phyloP scores from a whole-genome alignment of 805 yeast genomes.

The Pichia exigua region DNA sequence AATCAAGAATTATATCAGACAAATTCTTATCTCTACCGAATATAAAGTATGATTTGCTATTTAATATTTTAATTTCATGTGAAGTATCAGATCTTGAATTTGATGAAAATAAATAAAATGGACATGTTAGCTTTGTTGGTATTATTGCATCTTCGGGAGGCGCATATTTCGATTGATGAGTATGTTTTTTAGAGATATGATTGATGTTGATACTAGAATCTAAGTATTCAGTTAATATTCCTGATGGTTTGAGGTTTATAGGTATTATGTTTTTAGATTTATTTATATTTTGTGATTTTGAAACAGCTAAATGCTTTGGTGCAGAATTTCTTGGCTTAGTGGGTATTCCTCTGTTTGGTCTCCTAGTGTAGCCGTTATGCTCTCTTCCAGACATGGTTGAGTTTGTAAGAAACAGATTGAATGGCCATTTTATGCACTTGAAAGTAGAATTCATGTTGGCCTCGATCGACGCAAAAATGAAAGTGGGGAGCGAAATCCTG shows the following conservation, averaged over 20 bases:
- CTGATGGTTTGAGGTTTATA: constrained; percentile 13
- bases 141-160: constrained; percentile 17
- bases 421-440: no score
- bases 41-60: constrained; percentile 19
- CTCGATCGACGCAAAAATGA: constrained; percentile 6
- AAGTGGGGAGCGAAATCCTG: neutral
- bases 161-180: constrained; percentile 7
- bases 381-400: neutral
- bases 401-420: neutral
- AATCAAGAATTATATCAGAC: constrained; percentile 15
- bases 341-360: neutral
- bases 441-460: neutral
- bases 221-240: constrained; percentile 8
- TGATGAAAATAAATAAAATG: constrained; percentile 12
- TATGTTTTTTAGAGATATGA: neutral
- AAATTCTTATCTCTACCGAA: constrained; percentile 20
- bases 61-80: constrained; percentile 14
- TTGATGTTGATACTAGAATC: neutral
- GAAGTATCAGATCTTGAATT: constrained; percentile 8
- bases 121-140: constrained; percentile 13
- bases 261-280: neutral
- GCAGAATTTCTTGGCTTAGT: neutral
- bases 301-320: neutral
- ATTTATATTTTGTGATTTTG: neutral
- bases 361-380: neutral